Evolutionary conservation across 1,284 basidiomycete genomes (phyloP).

Genomic region (Rhodotorula sp.): DNA sequence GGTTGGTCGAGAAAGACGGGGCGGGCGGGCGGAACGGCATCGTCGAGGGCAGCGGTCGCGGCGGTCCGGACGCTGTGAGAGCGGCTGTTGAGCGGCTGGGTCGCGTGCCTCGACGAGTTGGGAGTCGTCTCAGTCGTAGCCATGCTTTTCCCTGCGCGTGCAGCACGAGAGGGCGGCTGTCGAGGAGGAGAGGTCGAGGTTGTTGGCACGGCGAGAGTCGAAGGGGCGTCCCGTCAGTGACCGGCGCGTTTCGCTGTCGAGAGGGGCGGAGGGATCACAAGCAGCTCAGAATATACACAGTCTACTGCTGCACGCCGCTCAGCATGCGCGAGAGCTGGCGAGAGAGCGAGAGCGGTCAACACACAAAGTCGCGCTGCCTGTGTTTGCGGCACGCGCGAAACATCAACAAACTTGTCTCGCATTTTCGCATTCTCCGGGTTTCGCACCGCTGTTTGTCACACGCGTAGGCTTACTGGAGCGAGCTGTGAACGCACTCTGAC

Average conservation of each 20-base stretch:
- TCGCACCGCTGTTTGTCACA: no score
- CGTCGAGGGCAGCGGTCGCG: neutral
- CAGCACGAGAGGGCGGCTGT: neutral
- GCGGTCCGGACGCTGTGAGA: constrained; percentile 20
- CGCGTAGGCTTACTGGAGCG: no score
- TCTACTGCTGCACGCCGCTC: neutral
- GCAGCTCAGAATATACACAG: neutral
- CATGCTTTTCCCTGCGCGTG: neutral
- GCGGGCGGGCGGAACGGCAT: constrained; percentile 11
- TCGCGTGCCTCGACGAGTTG: neutral
- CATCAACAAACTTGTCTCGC: neutral
- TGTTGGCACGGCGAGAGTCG: neutral
- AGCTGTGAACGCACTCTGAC: no score
- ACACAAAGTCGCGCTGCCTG: neutral
- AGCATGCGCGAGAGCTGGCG: neutral
- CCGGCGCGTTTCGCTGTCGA: neutral
- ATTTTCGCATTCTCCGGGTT: neutral
- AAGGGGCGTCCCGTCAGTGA: neutral
- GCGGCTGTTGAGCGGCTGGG: constrained; percentile 24
- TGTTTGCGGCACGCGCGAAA: constrained; percentile 1
- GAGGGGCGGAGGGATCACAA: neutral
- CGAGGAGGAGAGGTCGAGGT: neutral
- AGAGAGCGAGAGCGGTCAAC: neutral
- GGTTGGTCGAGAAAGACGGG: constrained; percentile 22
- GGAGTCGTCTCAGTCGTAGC: constrained; percentile 17